Evolutionary conservation across 257 asterid species (phyloP).

Genomic region (Solanum phureja): DNA sequence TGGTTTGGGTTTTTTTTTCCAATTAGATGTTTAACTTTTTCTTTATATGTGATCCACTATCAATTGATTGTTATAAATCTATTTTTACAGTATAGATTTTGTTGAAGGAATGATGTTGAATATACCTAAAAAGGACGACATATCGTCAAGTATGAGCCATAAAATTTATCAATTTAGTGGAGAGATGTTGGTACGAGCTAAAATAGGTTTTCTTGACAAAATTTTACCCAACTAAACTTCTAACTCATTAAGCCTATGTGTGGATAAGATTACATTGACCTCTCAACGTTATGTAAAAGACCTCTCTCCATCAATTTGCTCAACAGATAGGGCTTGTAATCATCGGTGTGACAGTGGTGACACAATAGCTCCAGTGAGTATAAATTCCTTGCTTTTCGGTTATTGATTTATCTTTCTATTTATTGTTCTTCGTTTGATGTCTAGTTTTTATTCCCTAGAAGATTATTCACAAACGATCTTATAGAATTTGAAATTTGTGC

Average conservation of each 20-base stretch:
- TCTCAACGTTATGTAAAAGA: too few relatives aligned
- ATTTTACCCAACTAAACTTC: slow-evolving; percentile 25
- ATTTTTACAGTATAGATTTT: slow-evolving; percentile 33
- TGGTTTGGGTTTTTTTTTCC: neutral
- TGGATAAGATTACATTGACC: neutral
- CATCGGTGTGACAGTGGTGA: too few relatives aligned
- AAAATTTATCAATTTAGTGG: slow-evolving; percentile 51
- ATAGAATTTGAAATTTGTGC: too few relatives aligned
- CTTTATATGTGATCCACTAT: neutral
- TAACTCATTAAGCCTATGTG: slow-evolving; percentile 22
- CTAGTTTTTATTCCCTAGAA: too few relatives aligned
- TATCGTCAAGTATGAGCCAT: slow-evolving; percentile 70
- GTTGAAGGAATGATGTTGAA: slow-evolving; percentile 52
- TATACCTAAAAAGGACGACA: slow-evolving; percentile 30
- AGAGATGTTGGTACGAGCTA: slow-evolving; percentile 47
- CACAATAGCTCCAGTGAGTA: too few relatives aligned
- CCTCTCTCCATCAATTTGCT: too few relatives aligned
- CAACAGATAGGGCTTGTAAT: too few relatives aligned
- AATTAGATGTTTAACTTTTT: neutral
- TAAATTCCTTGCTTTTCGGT: too few relatives aligned
- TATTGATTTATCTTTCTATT: too few relatives aligned
- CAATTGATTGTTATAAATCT: neutral
- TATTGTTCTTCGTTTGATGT: too few relatives aligned
- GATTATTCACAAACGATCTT: too few relatives aligned
- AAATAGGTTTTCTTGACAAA: slow-evolving; percentile 25